Evolutionary conservation across 106 monocot species (phyloP).

Genomic region (Allium sativum): DNA sequence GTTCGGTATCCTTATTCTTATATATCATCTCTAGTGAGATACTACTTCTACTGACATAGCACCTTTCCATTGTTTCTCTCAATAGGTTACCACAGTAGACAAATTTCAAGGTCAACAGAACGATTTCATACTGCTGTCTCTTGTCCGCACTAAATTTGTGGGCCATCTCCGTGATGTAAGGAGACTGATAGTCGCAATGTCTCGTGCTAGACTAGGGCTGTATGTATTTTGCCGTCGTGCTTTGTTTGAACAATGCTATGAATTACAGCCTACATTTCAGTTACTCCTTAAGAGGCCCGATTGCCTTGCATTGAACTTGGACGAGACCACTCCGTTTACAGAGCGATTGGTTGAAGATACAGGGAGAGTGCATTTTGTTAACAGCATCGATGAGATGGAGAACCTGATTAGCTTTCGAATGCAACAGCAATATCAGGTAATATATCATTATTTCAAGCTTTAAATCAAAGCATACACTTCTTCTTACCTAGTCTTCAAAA

Average conservation of each 20-base stretch:
- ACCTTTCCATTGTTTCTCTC: not conserved
- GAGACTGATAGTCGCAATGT: constrained; percentile 95
- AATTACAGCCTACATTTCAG: constrained; percentile 90
- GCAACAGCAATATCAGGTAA: constrained; percentile 80
- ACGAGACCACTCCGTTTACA: constrained; percentile 66
- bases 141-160: constrained; percentile 94
- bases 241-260: constrained; percentile 93
- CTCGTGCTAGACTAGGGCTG: constrained; percentile 86
- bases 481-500: no score
- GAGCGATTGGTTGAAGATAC: constrained; percentile 63
- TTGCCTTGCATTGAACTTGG: constrained; percentile 56
- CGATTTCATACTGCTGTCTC: constrained; percentile 88
- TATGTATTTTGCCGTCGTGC: constrained; percentile 81
- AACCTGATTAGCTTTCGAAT: constrained; percentile 51
- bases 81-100: constrained; percentile 85
- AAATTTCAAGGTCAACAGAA: constrained; percentile 99
- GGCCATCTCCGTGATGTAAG: constrained; percentile 96
- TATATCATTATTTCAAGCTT: not conserved
- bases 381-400: constrained; percentile 70
- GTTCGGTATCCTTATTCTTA: no score
- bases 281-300: constrained; percentile 83
- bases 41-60: no score
- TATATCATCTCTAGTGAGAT: no score
- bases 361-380: constrained; percentile 47
- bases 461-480: no score